Evolutionary conservation across 1,284 basidiomycete species (phyloP), one percentile per base, ranked within the genome.

Genomic region (Sparassis latifolia): DNA sequence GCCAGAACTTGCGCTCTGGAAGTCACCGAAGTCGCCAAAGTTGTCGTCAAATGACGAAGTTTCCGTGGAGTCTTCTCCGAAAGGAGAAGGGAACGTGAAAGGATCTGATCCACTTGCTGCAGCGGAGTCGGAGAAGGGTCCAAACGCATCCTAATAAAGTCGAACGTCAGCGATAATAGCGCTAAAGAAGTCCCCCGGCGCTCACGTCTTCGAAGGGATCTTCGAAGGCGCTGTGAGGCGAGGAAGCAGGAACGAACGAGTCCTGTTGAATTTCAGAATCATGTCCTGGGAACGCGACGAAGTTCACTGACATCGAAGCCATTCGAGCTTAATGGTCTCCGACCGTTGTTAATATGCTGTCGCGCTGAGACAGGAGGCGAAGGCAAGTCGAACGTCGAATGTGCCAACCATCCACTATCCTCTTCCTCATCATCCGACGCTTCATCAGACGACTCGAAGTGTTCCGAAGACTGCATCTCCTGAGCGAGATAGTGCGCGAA

Each of bases 21-120:
- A 91, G 53, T 89, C 89, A 7, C 85, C 85, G 64, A 91, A 89
- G 57, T 89, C 87, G 31, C 81, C 82, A 59, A 84, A 86, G 29
- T 72, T 74, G 41, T 84, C 82, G 57, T 86, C 84, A 2, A 80
- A 78, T 2, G 77, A 72, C 27, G 53, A 55, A 31, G 84, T 79
- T 27, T 80, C 80, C 57, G 55, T 62, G 55, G 51, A 74, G 52
- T 78, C 82, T 30, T 82, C 78, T 0, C 79, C 74, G 50, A 79
- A 75, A 3, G 76, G 76, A 0, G 80, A 73, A 2, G 76, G 71
- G 62, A 80, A 81, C 2, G 72, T 76, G 66, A 89, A 86, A 1
- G 78, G 77, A 58, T 85, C 84, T 3, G 73, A 60, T 28, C 72
- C 68, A 41, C 69, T 67, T 0, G 74, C 64, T 1, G 73, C 72